These are phyloP conservation scores for Ganoderma leucocontextum DNA, from an alignment of 1,284 basidiomycete species.

Conservation along the genomic window DNA sequence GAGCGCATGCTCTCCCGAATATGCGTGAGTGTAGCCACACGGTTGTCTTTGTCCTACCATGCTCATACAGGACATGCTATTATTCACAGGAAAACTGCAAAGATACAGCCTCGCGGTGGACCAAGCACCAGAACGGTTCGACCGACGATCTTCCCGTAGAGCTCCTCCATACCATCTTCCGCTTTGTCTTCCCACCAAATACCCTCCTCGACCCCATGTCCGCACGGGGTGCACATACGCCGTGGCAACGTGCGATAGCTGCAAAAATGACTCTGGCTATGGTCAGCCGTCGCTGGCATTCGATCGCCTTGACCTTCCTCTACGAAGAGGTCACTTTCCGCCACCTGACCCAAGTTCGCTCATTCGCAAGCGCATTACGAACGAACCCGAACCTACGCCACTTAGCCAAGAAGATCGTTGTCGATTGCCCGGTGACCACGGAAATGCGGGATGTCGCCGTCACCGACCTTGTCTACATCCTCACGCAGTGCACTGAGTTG, in stretches of 20 bases:
- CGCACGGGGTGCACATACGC: slow-evolving; percentile 13
- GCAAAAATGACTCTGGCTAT: slow-evolving; percentile 9
- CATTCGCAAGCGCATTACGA: slow-evolving; percentile 16
- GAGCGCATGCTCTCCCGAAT: slow-evolving; percentile 23
- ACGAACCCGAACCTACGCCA: slow-evolving; percentile 11
- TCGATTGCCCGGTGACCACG: slow-evolving; percentile 21
- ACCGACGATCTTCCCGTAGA: slow-evolving; percentile 24
- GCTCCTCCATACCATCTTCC: slow-evolving; percentile 24
- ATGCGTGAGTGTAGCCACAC: slow-evolving; percentile 13
- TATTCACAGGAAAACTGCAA: slow-evolving; percentile 14
- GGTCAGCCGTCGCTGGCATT: slow-evolving; percentile 23
- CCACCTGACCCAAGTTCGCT: slow-evolving; percentile 15
- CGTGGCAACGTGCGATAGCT: slow-evolving; percentile 11
- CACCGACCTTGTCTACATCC: slow-evolving; percentile 18
- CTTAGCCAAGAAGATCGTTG: slow-evolving; percentile 18
- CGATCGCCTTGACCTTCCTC: slow-evolving; percentile 11
- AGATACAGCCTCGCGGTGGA: slow-evolving; percentile 19
- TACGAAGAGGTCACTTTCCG: slow-evolving; percentile 26
- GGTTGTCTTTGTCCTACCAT: not conserved
- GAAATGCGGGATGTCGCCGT: slow-evolving; percentile 16
- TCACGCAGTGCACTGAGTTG: slow-evolving; percentile 17
- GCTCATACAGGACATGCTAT: not conserved
- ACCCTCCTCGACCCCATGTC: slow-evolving; percentile 18
- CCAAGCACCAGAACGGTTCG: slow-evolving; percentile 8
- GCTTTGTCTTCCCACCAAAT: slow-evolving; percentile 18